Evolutionary conservation across 345 rosid species (phyloP).

Genomic region (Streptanthus diversifolius): DNA sequence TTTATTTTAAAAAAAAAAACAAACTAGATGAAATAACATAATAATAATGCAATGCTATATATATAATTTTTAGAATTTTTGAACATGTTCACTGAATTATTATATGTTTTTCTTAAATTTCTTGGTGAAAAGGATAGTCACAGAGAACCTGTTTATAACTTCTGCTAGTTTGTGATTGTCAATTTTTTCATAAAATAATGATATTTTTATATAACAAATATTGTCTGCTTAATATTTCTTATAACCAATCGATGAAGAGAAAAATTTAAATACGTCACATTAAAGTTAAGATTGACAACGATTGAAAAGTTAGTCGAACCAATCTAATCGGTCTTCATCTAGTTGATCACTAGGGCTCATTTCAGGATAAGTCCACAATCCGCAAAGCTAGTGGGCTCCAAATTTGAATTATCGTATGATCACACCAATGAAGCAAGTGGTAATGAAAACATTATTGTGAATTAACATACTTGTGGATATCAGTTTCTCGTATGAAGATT

Average conservation of each 20-base stretch:
- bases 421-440: conserved; percentile 17
- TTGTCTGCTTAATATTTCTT: not conserved
- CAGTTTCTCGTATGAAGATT: not conserved
- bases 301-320: conserved; percentile 23
- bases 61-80: not conserved
- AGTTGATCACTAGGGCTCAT: conserved; percentile 19
- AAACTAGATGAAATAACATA: not conserved
- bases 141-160: conserved; percentile 8
- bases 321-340: conserved; percentile 7
- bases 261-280: conserved; percentile 32
- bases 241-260: conserved; percentile 29
- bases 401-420: not conserved
- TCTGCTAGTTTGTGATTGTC: conserved; percentile 13
- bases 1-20: not conserved
- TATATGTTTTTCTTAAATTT: not conserved
- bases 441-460: not conserved
- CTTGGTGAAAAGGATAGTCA: conserved; percentile 16
- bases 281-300: conserved; percentile 11
- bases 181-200: not conserved
- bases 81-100: too few relatives aligned
- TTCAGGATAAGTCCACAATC: conserved; percentile 22
- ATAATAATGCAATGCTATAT: not conserved
- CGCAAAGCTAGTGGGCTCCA: conserved; percentile 8
- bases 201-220: not conserved
- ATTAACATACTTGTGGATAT: not conserved